These are phyloP conservation scores for Plectosphaerella plurivora DNA, from an alignment of 2,329 filamentous ascomycete species.

Conservation along the genomic window DNA sequence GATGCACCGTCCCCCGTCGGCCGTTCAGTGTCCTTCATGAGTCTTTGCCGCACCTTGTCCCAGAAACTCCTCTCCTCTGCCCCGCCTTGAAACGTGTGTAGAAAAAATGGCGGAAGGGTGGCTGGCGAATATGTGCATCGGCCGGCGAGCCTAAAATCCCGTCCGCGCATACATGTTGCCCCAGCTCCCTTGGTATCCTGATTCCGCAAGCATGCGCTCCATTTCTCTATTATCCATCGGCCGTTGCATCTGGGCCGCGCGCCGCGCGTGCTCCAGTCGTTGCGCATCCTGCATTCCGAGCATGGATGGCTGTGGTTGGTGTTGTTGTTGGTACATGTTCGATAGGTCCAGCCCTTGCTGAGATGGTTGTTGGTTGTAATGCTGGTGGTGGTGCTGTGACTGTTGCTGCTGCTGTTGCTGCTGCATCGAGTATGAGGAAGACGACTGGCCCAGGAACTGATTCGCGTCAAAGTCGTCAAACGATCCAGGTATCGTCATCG, in stretches of 20 bases:
- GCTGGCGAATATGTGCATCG: no score
- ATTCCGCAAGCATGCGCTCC: constrained; percentile 13
- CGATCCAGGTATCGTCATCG: constrained; percentile 47
- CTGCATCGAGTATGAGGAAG: constrained; percentile 62
- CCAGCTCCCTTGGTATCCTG: constrained; percentile 12
- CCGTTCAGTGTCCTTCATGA: no score
- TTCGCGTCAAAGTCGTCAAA: constrained; percentile 70
- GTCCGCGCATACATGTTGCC: constrained; percentile 11
- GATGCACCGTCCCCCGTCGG: no score
- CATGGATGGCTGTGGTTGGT: constrained; percentile 3
- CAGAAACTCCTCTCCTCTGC: no score
- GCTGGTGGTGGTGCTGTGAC: constrained; percentile 23
- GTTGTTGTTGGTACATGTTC: constrained; percentile 9
- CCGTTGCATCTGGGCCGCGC: constrained; percentile 12
- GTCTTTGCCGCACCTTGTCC: no score
- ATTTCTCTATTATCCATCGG: constrained; percentile 8
- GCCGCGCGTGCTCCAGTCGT: constrained; percentile 10
- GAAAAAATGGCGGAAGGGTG: no score
- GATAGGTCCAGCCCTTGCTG: constrained; percentile 10
- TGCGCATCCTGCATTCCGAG: constrained; percentile 9
- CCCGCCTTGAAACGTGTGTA: no score
- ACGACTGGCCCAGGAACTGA: constrained; percentile 60
- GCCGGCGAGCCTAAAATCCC: constrained; percentile 7
- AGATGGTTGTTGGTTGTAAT: constrained; percentile 14
- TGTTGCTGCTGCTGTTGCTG: constrained; percentile 26